Conservation (phyloP, 2,329 filamentous ascomycete species). For the Aspergillus sp. region DNA sequence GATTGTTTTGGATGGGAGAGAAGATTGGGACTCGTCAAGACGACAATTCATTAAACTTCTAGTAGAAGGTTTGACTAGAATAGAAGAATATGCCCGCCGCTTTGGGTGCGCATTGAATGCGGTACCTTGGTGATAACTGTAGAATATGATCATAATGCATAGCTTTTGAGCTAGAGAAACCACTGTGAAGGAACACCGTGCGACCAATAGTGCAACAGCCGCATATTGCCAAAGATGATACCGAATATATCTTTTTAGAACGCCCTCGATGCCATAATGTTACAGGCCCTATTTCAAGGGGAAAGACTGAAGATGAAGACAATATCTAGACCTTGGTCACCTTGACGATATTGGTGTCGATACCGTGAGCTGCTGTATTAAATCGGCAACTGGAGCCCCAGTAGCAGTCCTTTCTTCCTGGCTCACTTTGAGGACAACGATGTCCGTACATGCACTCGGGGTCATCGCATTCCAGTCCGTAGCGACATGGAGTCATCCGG, state of each 20-base stretch:
- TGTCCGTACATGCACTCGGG: conserved; percentile 67
- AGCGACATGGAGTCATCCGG: conserved; percentile 65
- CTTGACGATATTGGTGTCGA: conserved; percentile 62
- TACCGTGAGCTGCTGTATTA: conserved; percentile 59
- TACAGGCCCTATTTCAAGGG: neutral
- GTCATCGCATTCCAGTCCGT: conserved; percentile 62
- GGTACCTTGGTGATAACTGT: neutral
- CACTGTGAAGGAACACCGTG: neutral
- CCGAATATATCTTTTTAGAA: neutral
- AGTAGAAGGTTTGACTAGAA: neutral
- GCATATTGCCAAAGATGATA: neutral
- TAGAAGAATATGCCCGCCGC: neutral
- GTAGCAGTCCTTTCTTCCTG: conserved; percentile 59
- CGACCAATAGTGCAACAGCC: neutral
- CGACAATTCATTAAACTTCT: conserved; percentile 54
- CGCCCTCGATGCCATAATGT: conserved; percentile 9
- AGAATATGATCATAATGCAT: neutral
- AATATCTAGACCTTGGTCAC: conserved; percentile 48
- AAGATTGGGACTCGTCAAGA: conserved; percentile 68
- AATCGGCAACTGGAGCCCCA: conserved; percentile 65
- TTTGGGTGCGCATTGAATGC: neutral
- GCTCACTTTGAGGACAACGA: conserved; percentile 60
- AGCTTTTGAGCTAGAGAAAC: neutral
- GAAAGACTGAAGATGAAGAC: neutral
- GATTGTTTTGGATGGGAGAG: conserved; percentile 61